Base-by-base conservation (phyloP, 306 rosid genomes). In the Albizia julibrissin region DNA sequence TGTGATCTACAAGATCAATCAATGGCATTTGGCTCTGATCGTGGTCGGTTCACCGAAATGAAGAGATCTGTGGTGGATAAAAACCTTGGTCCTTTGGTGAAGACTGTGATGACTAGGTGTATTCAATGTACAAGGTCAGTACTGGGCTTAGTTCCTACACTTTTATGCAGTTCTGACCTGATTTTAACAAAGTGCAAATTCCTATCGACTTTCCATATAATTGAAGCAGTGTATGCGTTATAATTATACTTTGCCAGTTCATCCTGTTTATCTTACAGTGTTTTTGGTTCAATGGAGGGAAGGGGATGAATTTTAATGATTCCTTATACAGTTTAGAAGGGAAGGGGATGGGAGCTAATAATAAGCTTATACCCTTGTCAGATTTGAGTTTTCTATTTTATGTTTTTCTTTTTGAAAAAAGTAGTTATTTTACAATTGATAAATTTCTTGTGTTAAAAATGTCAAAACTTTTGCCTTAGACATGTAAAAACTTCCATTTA, bases 1-100 rank as follows among this genome's bases (percentile, higher is more conserved):
- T 93, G 99, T 82, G 99, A 93, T 75, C 97, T 95, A 58, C 99
- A 95, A 92, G 99, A 95, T 88, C 98, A 95, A 90, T 95, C 97
- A 74, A 95, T 95, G 99, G 99, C 99, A 46, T 95, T 95, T 84
- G 99, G 99, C 18, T 89, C 99, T 75, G 99, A 95, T 80, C 98
- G 98, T 13, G 99, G 99, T 40, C 92, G 99, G 75, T 95, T 95
- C 87, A 95, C 97, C 21, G 98, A 95, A 66, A 80, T 95, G 92
- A 93, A 95, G 94, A 89, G 99, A 88, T 90, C 99, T 8, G 97
- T 93, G 69, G 99, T 95, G 31, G 99, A 95, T 82, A 93, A 95
- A 89, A 95, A 95, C 86, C 99, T 95, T 75, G 98, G 99, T 70
- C 99, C 98, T 80, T 82, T 95, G 81, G 99, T 93, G 85, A 95